Percentiles rank a stretch among this genome's conserved stretches.
Evolutionary conservation across 352 stramenopile species (phyloP).

Genomic region (Globisporangium iwayamae): DNA sequence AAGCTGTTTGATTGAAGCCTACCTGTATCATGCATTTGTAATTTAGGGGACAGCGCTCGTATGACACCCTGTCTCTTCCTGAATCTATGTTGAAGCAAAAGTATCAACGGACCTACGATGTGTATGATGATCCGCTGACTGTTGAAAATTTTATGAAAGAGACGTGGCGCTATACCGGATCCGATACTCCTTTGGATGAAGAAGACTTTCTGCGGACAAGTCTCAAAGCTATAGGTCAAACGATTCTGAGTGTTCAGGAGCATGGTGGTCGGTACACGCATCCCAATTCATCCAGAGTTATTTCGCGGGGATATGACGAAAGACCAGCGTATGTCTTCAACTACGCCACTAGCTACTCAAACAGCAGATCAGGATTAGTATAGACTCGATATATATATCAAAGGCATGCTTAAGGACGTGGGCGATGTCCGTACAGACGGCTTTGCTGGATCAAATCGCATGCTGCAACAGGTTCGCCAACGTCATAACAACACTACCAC

Average conservation of each 20-base stretch:
- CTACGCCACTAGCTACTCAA: not conserved
- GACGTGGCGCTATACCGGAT: not conserved
- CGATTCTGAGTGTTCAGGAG: conserved; percentile 5
- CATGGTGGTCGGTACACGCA: conserved; percentile 2
- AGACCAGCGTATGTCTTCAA: conserved; percentile 1
- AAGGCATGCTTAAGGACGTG: not conserved
- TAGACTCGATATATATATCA: not conserved
- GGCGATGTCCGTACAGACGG: not conserved
- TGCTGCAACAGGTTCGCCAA: not conserved
- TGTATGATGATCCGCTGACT: conserved; percentile 2
- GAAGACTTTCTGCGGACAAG: not conserved
- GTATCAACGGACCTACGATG: not conserved
- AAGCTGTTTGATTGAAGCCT: too few relatives aligned
- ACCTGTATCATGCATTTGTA: not conserved
- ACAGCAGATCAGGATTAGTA: not conserved
- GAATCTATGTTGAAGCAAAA: not conserved
- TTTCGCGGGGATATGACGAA: not conserved
- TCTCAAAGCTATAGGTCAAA: not conserved
- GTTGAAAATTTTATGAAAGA: conserved; percentile 8
- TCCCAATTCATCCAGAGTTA: conserved; percentile 1
- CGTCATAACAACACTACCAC: not conserved
- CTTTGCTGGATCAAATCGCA: not conserved
- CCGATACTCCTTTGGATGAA: conserved; percentile 1
- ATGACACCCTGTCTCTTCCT: not conserved
- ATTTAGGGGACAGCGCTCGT: not conserved